Conservation (phyloP, 805 yeast genomes). For the Nakazawaea molendinolei region DNA sequence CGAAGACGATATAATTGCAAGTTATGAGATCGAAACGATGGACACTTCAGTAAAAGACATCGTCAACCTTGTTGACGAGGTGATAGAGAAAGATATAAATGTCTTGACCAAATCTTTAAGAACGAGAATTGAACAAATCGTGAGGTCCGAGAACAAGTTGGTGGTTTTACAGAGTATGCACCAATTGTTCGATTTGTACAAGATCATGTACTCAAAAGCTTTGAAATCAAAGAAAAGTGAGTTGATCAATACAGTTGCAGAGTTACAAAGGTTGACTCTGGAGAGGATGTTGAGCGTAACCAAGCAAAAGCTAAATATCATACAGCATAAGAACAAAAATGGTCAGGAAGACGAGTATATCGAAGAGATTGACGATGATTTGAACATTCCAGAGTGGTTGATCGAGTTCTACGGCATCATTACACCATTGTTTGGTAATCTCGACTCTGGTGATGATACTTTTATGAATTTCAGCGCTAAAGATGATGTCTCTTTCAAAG, state of each 20-base stretch:
- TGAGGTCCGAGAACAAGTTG: constrained; percentile 58
- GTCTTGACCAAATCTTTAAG: constrained; percentile 54
- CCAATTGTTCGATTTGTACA: constrained; percentile 61
- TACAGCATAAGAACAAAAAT: constrained; percentile 18
- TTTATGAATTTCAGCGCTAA: constrained; percentile 35
- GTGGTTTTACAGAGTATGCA: constrained; percentile 49
- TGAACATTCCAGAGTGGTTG: constrained; percentile 82
- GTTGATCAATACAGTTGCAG: constrained; percentile 8
- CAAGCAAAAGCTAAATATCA: constrained; percentile 26
- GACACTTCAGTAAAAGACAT: constrained; percentile 10
- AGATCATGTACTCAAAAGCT: constrained; percentile 55
- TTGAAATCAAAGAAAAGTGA: constrained; percentile 13
- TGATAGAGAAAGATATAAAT: constrained; percentile 44
- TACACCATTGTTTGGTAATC: constrained; percentile 46
- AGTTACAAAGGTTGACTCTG: constrained; percentile 27
- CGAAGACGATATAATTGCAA: constrained; percentile 19
- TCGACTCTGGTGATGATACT: constrained; percentile 25
- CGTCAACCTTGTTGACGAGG: constrained; percentile 21
- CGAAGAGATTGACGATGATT: constrained; percentile 38
- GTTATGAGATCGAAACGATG: constrained; percentile 13
- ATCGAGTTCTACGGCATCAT: constrained; percentile 57
- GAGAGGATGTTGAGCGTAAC: constrained; percentile 34
- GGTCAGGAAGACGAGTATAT: constrained; percentile 20
- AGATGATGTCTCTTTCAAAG: constrained; percentile 29
- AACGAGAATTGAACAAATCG: constrained; percentile 59